Percentiles rank a stretch among this genome's conserved stretches.
Evolutionary conservation across 108 stramenopile genomes (phyloP).

Genomic region (Fragilariopsis cylindrus): DNA sequence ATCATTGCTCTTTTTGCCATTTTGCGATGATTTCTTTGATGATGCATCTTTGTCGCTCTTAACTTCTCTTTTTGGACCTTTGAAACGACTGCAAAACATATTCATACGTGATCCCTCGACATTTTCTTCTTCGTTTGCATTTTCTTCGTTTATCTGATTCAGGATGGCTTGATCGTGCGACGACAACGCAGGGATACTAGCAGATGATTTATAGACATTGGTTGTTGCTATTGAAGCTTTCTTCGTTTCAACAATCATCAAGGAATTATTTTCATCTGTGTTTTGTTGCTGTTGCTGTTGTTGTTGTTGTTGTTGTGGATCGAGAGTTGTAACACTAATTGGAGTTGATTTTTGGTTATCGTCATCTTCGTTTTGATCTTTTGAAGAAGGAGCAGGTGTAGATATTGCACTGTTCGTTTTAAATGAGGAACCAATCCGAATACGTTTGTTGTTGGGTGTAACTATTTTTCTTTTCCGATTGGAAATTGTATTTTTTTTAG

Average conservation of each 20-base stretch:
- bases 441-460: constrained; percentile 7
- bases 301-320: too few relatives aligned
- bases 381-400: background rate
- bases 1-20: background rate
- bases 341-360: background rate
- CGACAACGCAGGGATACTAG: background rate
- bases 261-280: background rate
- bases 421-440: constrained; percentile 3
- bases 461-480: constrained; percentile 16
- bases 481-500: background rate
- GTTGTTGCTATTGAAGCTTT: background rate
- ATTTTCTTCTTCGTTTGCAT: constrained; percentile 10
- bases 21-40: background rate
- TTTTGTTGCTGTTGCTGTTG: background rate
- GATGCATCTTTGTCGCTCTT: background rate
- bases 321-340: too few relatives aligned
- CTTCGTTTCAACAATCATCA: background rate
- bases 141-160: constrained; percentile 1
- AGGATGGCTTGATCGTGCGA: constrained; percentile 6
- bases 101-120: constrained; percentile 9
- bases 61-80: constrained; percentile 14
- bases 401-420: background rate
- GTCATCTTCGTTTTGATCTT: background rate
- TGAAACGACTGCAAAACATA: constrained; percentile 32
- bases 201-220: background rate